Evolutionary conservation across 345 rosid species (phyloP), one percentile per base, ranked within the genome.

Genomic region (Eutrema yunnanense): DNA sequence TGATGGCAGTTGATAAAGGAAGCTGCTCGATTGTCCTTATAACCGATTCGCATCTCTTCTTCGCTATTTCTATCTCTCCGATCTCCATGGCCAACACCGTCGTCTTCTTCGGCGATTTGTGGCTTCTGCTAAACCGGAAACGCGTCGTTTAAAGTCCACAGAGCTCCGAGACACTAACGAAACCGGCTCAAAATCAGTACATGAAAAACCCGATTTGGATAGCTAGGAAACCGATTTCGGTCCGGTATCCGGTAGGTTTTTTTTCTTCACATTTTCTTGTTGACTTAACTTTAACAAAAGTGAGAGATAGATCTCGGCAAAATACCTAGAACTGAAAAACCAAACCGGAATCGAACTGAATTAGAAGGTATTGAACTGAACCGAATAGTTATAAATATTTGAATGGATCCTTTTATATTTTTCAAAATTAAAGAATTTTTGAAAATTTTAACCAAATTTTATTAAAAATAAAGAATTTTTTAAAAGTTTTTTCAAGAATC

Each of bases 31-130:
- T 78, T n/a, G 69, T 73, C 4, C 78, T 71, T 9, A 86, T 82
- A 27, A 86, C 78, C 9, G 58, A 74, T 61, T 66, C 34, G 78
- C 96, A 91, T 81, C 95, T 77, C 42, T 41, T 72, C 79, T 71
- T 86, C 37, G 88, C 89, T 27, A 9, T 69, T 42, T 82, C 83
- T 53, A 80, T 57, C 47, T 84, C 79, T 50, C 69, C 79, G 65
- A 72, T 79, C 59, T 22, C 66, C 81, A 76, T 69, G 27, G 54
- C 34, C 6, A 26, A 6, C 10, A 12, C 38, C 60, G 70, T 62
- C 60, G 38, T 47, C 65, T 11, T 38, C 52, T 8, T 57, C 60
- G 52, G 48, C 26, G 51, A 27, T 41, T 38, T 37, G 34, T n/a
- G 53, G 52, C 29, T 67, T 56, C 55, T 69, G 53, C 14, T 37